Base-by-base conservation (phyloP, 495 filamentous ascomycete genomes). In the Hypomontagnella submonticulosa region DNA sequence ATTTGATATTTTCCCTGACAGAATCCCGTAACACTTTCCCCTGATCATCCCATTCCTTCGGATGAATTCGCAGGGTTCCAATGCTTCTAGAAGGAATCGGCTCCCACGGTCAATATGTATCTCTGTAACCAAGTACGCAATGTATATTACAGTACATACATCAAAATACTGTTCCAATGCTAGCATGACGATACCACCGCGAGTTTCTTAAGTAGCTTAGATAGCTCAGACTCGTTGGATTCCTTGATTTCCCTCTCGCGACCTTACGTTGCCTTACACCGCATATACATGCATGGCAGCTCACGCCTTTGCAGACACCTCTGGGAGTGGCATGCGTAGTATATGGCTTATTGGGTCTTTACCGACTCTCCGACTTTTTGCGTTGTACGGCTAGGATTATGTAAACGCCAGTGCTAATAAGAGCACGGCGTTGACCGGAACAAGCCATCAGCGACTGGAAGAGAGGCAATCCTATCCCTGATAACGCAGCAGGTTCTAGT, bases 71-170 rank as follows among this genome's bases (percentile, higher is more conserved):
- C 42, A 58, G 42, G 60, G 60, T 69, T 46, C 23, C 44, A 63
- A 56, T 69, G 66, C 66, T 69, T 69, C 66, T 69, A 69, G 66
- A 69, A 69, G 55, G 60, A 63, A 55, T 69, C 54, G 33, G 34
- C 19, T 40, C 36, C 40, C 23, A 34, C 46, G 11, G 53, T 55
- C 10, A 52, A 52, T 49, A 27, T 52, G 15, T n/a, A 46, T 44
- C n/a, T 42, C 56, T 52, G 42, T 55, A 49, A 64, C 37, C 23
- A 61, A 38, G 23, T 15, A 56, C 16, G 13, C 16, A 43, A 5
- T 19, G 8, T 20, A 12, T 40, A 5, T 33, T 37, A 38, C 49
- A 23, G 36, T 40, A 40, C 9, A 40, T 36, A 48, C 23, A 48
- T 20, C 4, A 23, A 27, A 34, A 23, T 18, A 33, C 12, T 27